A percentile compares a stretch with the other conserved stretches of the same genome.
Conservation (phyloP, 1,139 yeast species). For the Kodamaea suecica region DNA sequence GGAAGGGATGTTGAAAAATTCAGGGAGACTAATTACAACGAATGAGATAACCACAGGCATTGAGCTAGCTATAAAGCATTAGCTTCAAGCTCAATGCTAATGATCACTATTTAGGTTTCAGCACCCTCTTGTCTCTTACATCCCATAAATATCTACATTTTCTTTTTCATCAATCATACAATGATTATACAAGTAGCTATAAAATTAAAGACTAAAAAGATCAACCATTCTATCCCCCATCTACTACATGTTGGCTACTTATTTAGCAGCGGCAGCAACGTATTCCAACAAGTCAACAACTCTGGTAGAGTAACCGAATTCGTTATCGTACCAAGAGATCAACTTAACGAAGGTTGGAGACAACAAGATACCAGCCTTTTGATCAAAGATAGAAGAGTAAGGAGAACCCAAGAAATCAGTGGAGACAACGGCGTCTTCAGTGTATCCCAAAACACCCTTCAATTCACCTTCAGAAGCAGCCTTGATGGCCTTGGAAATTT, state of each 20-base stretch:
- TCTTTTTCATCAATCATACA: neutral
- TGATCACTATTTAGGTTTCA: no score
- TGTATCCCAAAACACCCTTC: constrained; percentile 79
- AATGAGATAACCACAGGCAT: no score
- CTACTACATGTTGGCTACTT: neutral
- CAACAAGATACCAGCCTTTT: constrained; percentile 80
- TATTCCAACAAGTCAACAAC: constrained; percentile 79
- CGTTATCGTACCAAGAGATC: constrained; percentile 88
- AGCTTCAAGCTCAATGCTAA: no score
- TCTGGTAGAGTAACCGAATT: constrained; percentile 90
- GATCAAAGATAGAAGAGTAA: constrained; percentile 80
- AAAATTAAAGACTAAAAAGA: neutral
- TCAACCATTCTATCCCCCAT: constrained; percentile 1
- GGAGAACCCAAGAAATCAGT: constrained; percentile 77
- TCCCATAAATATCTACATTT: constrained; percentile 3
- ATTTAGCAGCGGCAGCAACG: constrained; percentile 50
- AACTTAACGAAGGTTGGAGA: constrained; percentile 83
- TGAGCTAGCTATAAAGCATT: no score
- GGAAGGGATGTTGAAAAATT: no score
- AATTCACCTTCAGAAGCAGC: constrained; percentile 65
- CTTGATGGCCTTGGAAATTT: constrained; percentile 71
- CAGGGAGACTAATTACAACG: no score
- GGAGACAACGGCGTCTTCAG: constrained; percentile 84
- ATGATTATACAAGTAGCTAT: neutral
- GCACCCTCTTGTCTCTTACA: no score